These are phyloP conservation scores for Coemansia sp. DNA, from an alignment of 192 early-diverging fungal genomes.

Conservation along the genomic window DNA sequence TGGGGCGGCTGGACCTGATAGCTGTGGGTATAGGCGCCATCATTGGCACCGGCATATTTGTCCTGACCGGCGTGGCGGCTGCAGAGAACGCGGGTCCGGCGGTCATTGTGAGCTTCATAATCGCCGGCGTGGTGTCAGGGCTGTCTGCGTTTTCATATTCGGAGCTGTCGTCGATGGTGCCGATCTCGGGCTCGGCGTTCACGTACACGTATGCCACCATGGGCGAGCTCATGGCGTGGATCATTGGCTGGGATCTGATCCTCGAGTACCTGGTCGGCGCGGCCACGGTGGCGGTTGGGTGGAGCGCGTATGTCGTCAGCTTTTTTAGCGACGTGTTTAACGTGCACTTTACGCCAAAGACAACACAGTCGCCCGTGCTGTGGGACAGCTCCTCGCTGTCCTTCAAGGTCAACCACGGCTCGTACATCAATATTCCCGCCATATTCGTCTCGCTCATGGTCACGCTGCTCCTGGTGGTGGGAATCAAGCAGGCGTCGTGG, in stretches of 20 bases:
- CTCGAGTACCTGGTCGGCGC: conserved; percentile 85
- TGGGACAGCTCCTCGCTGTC: conserved; percentile 55
- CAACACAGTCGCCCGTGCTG: conserved; percentile 65
- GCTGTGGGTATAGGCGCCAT: conserved; percentile 69
- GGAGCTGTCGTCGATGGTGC: conserved; percentile 83
- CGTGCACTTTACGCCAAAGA: conserved; percentile 49
- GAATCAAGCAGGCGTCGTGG: conserved; percentile 68
- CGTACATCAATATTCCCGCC: conserved; percentile 73
- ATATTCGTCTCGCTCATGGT: conserved; percentile 61
- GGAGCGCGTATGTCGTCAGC: conserved; percentile 73
- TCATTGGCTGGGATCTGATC: conserved; percentile 87
- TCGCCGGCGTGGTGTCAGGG: conserved; percentile 68
- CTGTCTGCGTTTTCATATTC: conserved; percentile 81
- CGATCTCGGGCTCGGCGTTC: conserved; percentile 83
- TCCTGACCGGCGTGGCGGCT: conserved; percentile 70
- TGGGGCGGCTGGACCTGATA: conserved; percentile 59
- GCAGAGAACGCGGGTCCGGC: conserved; percentile 75
- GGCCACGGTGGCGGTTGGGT: conserved; percentile 76
- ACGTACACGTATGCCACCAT: conserved; percentile 81
- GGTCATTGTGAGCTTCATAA: conserved; percentile 73
- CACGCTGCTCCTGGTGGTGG: conserved; percentile 64
- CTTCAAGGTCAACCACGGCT: conserved; percentile 41
- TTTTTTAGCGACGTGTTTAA: conserved; percentile 65
- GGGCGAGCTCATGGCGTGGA: conserved; percentile 86
- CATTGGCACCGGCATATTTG: conserved; percentile 81